Evolutionary conservation across 495 filamentous ascomycete species (phyloP).

Genomic region (Letharia columbiana): DNA sequence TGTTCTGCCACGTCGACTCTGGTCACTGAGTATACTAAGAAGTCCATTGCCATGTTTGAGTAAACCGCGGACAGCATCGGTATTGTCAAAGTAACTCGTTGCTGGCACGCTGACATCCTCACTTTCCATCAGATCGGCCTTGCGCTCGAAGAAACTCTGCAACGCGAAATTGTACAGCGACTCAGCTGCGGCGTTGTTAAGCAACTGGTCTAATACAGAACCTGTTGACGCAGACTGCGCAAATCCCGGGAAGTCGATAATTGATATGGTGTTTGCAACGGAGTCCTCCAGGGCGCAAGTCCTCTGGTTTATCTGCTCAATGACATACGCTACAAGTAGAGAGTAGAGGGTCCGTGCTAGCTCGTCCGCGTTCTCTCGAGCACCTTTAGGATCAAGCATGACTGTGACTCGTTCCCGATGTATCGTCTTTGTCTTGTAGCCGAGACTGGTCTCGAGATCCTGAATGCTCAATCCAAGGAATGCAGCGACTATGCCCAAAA

Average conservation of each 20-base stretch:
- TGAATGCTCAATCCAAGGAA: constrained; percentile 77
- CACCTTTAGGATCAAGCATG: constrained; percentile 89
- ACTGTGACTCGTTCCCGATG: constrained; percentile 92
- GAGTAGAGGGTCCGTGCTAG: constrained; percentile 89
- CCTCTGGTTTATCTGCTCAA: constrained; percentile 85
- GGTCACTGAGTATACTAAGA: constrained; percentile 89
- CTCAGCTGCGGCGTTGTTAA: constrained; percentile 90
- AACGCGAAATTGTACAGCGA: constrained; percentile 85
- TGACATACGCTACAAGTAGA: constrained; percentile 86
- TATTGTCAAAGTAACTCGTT: constrained; percentile 96
- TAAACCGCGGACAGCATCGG: constrained; percentile 80
- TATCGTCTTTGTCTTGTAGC: constrained; percentile 92
- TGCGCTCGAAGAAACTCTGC: constrained; percentile 90
- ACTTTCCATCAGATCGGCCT: constrained; percentile 80
- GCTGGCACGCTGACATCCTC: constrained; percentile 84
- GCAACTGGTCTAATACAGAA: constrained; percentile 81
- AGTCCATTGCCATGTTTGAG: constrained; percentile 88
- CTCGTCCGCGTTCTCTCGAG: constrained; percentile 85
- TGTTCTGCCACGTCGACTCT: constrained; percentile 77
- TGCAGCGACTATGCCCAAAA: constrained; percentile 73
- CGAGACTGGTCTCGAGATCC: constrained; percentile 77
- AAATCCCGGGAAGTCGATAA: constrained; percentile 95
- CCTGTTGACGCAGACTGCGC: constrained; percentile 72
- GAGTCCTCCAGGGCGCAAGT: constrained; percentile 82
- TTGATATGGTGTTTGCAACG: constrained; percentile 84